Evolutionary conservation across 495 filamentous ascomycete genomes (phyloP).

Genomic region (Penicillium waksmanii): DNA sequence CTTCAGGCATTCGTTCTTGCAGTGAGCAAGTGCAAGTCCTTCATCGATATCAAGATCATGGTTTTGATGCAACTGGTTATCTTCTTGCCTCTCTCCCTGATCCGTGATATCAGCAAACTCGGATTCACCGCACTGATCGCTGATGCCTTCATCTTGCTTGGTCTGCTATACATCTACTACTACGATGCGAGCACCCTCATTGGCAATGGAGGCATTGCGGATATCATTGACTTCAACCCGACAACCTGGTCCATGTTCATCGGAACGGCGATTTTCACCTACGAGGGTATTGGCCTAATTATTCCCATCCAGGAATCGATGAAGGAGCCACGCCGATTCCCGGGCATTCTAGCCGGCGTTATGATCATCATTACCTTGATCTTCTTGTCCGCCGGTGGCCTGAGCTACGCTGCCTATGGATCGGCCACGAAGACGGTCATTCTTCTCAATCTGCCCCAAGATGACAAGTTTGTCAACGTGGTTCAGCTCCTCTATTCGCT

Average conservation of each 20-base stretch:
- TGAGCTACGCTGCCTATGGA: constrained; percentile 96
- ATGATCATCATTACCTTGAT: constrained; percentile 94
- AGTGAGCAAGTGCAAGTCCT: constrained; percentile 78
- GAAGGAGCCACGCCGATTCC: constrained; percentile 85
- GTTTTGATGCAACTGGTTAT: constrained; percentile 92
- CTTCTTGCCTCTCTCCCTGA: constrained; percentile 88
- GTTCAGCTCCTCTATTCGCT: constrained; percentile 95
- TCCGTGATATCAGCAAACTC: constrained; percentile 94
- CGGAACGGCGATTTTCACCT: constrained; percentile 98
- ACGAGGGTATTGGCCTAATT: constrained; percentile 97
- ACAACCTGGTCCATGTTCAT: constrained; percentile 95
- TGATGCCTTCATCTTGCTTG: constrained; percentile 90
- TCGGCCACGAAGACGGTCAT: constrained; percentile 94
- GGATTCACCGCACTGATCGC: constrained; percentile 88
- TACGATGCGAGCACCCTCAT: constrained; percentile 88
- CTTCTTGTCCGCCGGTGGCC: constrained; percentile 86
- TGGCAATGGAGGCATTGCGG: constrained; percentile 72
- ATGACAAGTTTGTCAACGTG: constrained; percentile 91
- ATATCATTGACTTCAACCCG: constrained; percentile 85
- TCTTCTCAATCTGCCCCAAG: constrained; percentile 93
- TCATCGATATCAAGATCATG: constrained; percentile 83
- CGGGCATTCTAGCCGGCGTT: constrained; percentile 78
- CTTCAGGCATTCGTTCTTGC: constrained; percentile 88
- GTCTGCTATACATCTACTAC: constrained; percentile 92
- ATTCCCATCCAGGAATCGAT: constrained; percentile 98